These are phyloP conservation scores for Penicillium paxilli DNA, from an alignment of 495 filamentous ascomycete species.

Conservation along the genomic window DNA sequence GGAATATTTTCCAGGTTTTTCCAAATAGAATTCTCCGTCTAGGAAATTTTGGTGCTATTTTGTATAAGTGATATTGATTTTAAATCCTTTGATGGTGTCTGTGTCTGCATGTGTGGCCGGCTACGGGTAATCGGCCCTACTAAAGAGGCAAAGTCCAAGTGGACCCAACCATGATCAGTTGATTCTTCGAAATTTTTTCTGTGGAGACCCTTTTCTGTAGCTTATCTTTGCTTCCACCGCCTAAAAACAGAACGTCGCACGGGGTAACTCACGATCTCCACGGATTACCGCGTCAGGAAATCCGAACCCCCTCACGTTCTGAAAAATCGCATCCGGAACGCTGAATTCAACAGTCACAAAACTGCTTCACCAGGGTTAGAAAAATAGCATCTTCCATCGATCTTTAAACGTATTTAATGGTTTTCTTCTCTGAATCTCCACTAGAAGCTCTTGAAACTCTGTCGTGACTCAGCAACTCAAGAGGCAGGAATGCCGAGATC, in stretches of 20 bases:
- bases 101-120: constrained; percentile 5
- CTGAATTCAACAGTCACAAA: not conserved
- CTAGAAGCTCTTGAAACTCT: not conserved
- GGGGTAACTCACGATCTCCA: constrained; percentile 29
- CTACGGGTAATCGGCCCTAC: constrained; percentile 14
- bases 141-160: constrained; percentile 7
- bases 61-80: no score
- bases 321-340: constrained; percentile 5
- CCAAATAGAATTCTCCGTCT: not conserved
- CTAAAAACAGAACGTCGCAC: constrained; percentile 19
- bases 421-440: not conserved
- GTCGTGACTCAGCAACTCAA: not conserved
- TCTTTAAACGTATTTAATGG: no score
- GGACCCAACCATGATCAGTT: constrained; percentile 25
- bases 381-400: not conserved
- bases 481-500: not conserved
- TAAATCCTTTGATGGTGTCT: not conserved
- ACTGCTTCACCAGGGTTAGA: not conserved
- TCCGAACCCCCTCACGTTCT: constrained; percentile 27
- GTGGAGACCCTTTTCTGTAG: constrained; percentile 26
- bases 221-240: constrained; percentile 26
- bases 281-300: constrained; percentile 31
- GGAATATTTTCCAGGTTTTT: not conserved
- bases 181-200: constrained; percentile 32
- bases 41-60: not conserved